Conservation (phyloP, 805 yeast species). For the Yamadazyma akitaensis region DNA sequence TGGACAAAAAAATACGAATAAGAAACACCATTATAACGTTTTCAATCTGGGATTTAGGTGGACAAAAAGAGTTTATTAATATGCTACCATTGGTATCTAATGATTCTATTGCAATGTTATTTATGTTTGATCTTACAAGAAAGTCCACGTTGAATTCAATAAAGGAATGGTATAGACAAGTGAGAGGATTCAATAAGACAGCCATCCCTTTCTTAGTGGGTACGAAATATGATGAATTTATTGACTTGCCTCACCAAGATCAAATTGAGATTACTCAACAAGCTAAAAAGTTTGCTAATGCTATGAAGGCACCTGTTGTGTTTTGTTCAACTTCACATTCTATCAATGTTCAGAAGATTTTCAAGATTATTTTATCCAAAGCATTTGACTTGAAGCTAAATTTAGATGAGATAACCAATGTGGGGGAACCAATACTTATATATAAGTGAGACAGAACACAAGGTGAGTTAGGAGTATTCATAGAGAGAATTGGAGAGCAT, state of each 20-base stretch:
- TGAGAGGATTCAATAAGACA: slow-evolving; percentile 81
- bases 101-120: slow-evolving; percentile 88
- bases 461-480: neutral
- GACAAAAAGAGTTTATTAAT: slow-evolving; percentile 90
- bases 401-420: slow-evolving; percentile 75
- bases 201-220: slow-evolving; percentile 92
- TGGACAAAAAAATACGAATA: slow-evolving; percentile 84
- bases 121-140: slow-evolving; percentile 84
- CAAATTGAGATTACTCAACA: slow-evolving; percentile 81
- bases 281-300: slow-evolving; percentile 80
- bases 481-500: neutral
- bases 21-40: slow-evolving; percentile 86
- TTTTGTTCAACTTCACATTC: slow-evolving; percentile 92
- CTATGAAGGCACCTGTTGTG: slow-evolving; percentile 81
- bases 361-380: slow-evolving; percentile 84
- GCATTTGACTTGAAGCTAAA: slow-evolving; percentile 83
- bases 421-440: slow-evolving; percentile 89
- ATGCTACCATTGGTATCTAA: slow-evolving; percentile 91
- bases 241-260: slow-evolving; percentile 72
- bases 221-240: slow-evolving; percentile 86
- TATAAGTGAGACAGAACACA: slow-evolving; percentile 36
- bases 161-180: slow-evolving; percentile 93
- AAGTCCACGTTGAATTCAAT: slow-evolving; percentile 82
- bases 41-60: slow-evolving; percentile 95
- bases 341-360: slow-evolving; percentile 88